phyloP scores from a whole-genome alignment of 2,329 filamentous ascomycete genomes.

The Arthrinium phaeospermum region DNA sequence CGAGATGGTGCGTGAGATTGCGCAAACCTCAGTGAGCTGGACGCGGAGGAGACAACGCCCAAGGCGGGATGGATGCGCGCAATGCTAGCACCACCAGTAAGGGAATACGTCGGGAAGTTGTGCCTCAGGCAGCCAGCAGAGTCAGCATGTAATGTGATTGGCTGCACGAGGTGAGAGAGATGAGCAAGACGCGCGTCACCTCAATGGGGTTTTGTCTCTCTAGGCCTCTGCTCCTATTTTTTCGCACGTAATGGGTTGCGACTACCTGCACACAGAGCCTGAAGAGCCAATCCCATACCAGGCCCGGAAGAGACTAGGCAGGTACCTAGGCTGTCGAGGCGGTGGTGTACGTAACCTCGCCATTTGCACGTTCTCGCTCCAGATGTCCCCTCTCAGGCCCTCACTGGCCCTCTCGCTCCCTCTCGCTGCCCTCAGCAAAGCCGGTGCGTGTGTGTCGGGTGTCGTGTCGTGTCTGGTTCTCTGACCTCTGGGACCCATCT shows the following conservation, averaged over 20 bases:
- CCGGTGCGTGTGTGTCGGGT: conserved; percentile 9
- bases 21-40: conserved; percentile 14
- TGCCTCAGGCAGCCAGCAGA: neutral
- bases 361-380: conserved; percentile 17
- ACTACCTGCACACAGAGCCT: conserved; percentile 9
- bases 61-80: conserved; percentile 10
- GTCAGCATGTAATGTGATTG: conserved; percentile 17
- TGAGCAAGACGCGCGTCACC: conserved; percentile 16
- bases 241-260: conserved; percentile 16
- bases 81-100: neutral
- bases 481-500: neutral
- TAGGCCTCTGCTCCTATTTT: conserved; percentile 17
- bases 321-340: conserved; percentile 10
- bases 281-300: conserved; percentile 13
- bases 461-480: conserved; percentile 15
- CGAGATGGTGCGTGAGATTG: conserved; percentile 18
- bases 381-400: neutral
- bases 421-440: neutral
- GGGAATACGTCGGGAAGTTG: neutral
- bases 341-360: conserved; percentile 20
- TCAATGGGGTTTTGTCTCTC: conserved; percentile 11
- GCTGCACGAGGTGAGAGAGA: neutral
- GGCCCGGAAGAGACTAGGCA: conserved; percentile 7
- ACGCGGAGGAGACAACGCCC: conserved; percentile 2
- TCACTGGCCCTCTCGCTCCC: neutral